Evolutionary conservation across 495 filamentous ascomycete species (phyloP), one percentile per base, ranked within the genome.

Genomic region (Penicillium psychrofluorescens): DNA sequence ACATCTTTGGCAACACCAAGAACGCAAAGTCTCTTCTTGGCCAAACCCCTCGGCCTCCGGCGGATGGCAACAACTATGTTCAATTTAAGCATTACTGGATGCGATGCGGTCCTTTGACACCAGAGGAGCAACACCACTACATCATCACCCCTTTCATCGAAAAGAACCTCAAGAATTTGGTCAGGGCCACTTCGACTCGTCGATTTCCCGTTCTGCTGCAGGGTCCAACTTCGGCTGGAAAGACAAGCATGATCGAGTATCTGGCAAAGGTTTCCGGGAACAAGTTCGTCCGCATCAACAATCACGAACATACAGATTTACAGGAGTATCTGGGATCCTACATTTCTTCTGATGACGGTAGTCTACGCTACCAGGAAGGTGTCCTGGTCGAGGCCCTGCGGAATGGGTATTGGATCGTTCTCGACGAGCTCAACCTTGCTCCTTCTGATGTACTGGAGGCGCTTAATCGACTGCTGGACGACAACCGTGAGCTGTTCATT

Each of bases 191-290:
- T 35, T 95, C 91, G 0, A 95, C 90, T 7, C 77, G 90, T 29
- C 80, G 85, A 43, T 97, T 94, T 61, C 94, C 94, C 10, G 85
- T 99, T 35, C 70, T 99, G n/a, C 80, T 99, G 12, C 94, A 99
- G 58, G 94, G 94, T 6, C 94, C 94, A 15, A 99, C 94, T 0
- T 97, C 92, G 32, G 83, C 89, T 29, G 94, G 94, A 43, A 99
- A 99, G 64, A 99, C 94, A 0, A 95, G 90, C 59, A 96, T 99
- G 94, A 91, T 99, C 41, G 91, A 96, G 61, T 95, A 95, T 59
- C 76, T 99, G 28, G 94, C 94, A 6, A 92, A 92, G 59, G 84
- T 87, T 37, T 95, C 88, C 22, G 94, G 94, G 2, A 95, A 99
- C 55, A 90, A 88, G 55, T 97, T 96, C 51, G 88, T 99, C 32